A percentile compares a stretch with the other conserved stretches of the same genome.
Conservation (phyloP, 1,139 yeast genomes). For the Geotrichum histeridarum region DNA sequence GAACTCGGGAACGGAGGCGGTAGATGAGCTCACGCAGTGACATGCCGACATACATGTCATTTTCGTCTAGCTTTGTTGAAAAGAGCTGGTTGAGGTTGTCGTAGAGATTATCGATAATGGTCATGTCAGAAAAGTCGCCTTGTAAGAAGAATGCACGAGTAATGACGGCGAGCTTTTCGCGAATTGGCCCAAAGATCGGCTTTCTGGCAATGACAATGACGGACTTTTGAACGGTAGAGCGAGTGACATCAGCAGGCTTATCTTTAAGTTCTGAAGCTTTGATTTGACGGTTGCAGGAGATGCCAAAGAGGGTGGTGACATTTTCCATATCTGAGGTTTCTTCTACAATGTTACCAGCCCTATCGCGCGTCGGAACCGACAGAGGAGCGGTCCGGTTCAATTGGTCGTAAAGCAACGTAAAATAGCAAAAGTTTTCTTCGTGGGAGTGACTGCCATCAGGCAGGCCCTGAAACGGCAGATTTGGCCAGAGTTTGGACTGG, state of each 20-base stretch:
- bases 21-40: slow-evolving; percentile 62
- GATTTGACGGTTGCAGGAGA: slow-evolving; percentile 87
- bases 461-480: slow-evolving; percentile 85
- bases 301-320: slow-evolving; percentile 78
- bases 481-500: slow-evolving; percentile 63
- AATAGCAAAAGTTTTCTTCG: slow-evolving; percentile 89
- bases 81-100: slow-evolving; percentile 58
- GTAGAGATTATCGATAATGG: slow-evolving; percentile 63
- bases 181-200: slow-evolving; percentile 79
- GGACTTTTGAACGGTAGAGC: slow-evolving; percentile 89
- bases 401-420: slow-evolving; percentile 73
- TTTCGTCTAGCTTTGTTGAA: slow-evolving; percentile 42
- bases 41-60: slow-evolving; percentile 68
- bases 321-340: slow-evolving; percentile 40
- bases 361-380: slow-evolving; percentile 39
- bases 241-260: slow-evolving; percentile 62
- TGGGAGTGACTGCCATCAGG: slow-evolving; percentile 94
- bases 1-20: slow-evolving; percentile 53
- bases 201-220: slow-evolving; percentile 81
- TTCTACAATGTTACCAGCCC: slow-evolving; percentile 34
- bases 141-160: slow-evolving; percentile 84
- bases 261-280: slow-evolving; percentile 56
- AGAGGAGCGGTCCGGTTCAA: slow-evolving; percentile 46
- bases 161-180: slow-evolving; percentile 83
- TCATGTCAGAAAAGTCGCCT: slow-evolving; percentile 64